Percentiles rank a stretch among this genome's conserved stretches.
Conservation (phyloP, 2,329 filamentous ascomycete species). For the Ampelomyces quisqualis region DNA sequence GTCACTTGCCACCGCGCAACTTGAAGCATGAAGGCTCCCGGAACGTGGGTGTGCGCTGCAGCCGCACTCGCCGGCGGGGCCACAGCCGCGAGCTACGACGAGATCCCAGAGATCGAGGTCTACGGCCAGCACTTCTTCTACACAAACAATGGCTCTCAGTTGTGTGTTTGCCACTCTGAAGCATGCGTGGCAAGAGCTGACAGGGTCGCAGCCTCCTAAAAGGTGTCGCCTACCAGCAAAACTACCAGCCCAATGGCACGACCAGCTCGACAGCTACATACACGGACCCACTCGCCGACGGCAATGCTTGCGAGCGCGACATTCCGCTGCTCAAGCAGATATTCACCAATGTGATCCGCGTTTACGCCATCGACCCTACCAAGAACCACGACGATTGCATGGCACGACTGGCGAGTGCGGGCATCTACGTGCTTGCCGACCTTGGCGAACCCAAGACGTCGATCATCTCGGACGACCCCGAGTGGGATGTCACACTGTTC, state of each 20-base stretch:
- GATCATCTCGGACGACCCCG: conserved; percentile 76
- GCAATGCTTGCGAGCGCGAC: conserved; percentile 73
- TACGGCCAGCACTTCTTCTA: conserved; percentile 87
- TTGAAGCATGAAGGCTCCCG: conserved; percentile 11
- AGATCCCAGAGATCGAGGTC: conserved; percentile 35
- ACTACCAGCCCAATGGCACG: conserved; percentile 34
- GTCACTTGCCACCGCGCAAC: conserved; percentile 10
- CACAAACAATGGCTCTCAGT: conserved; percentile 74
- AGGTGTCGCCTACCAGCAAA: conserved; percentile 88
- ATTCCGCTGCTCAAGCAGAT: conserved; percentile 78
- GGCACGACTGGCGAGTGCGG: conserved; percentile 74
- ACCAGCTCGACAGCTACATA: conserved; percentile 55
- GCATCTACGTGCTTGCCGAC: conserved; percentile 95
- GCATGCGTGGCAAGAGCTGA: conserved; percentile 8
- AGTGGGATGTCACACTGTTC: conserved; percentile 79
- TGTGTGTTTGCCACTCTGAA: conserved; percentile 39
- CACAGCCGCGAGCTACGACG: conserved; percentile 33
- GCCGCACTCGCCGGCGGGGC: conserved; percentile 19
- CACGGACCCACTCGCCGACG: conserved; percentile 79
- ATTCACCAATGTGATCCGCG: conserved; percentile 83
- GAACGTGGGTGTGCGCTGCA: conserved; percentile 9
- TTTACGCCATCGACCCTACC: conserved; percentile 85
- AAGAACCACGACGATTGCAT: conserved; percentile 82
- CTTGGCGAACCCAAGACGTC: conserved; percentile 60
- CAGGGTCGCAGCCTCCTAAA: conserved; percentile 65